Conservation (phyloP, 2,329 filamentous ascomycete genomes). For the Mariannaea elegans region DNA sequence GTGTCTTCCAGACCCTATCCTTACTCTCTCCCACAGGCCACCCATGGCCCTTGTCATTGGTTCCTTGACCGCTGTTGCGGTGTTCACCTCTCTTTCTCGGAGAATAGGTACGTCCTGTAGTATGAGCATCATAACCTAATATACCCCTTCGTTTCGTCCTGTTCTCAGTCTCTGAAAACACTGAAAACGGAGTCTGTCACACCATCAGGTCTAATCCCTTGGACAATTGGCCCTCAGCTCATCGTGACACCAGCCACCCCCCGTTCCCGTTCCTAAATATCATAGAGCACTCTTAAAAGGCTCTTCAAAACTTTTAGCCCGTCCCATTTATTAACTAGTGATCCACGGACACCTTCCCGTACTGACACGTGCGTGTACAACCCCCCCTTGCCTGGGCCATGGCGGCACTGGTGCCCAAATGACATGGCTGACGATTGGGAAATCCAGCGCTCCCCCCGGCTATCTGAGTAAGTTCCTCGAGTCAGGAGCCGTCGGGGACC, state of each 20-base stretch:
- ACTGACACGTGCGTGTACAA: conserved; percentile 29
- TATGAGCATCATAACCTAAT: not conserved
- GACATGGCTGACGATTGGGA: not conserved
- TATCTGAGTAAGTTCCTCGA: conserved; percentile 25
- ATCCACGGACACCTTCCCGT: no score
- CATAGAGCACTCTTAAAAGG: not conserved
- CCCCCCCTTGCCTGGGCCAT: not conserved
- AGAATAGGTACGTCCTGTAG: not conserved
- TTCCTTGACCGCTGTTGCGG: not conserved
- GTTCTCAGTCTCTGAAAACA: not conserved
- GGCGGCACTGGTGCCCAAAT: conserved; percentile 13
- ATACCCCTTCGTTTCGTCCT: not conserved
- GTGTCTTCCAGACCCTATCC: not conserved
- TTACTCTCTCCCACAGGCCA: not conserved
- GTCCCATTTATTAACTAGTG: no score
- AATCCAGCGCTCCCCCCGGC: conserved; percentile 4
- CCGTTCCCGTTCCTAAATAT: conserved; percentile 1
- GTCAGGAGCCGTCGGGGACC: conserved; percentile 23
- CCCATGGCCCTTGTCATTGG: not conserved
- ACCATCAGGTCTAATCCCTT: conserved; percentile 18
- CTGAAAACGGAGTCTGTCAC: conserved; percentile 9
- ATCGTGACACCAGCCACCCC: conserved; percentile 4
- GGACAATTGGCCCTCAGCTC: conserved; percentile 7
- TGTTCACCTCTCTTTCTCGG: not conserved
- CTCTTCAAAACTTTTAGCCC: no score